Evolutionary conservation across 768 basidiomycete genomes (phyloP).

Genomic region (Fomitopsis pulvina): DNA sequence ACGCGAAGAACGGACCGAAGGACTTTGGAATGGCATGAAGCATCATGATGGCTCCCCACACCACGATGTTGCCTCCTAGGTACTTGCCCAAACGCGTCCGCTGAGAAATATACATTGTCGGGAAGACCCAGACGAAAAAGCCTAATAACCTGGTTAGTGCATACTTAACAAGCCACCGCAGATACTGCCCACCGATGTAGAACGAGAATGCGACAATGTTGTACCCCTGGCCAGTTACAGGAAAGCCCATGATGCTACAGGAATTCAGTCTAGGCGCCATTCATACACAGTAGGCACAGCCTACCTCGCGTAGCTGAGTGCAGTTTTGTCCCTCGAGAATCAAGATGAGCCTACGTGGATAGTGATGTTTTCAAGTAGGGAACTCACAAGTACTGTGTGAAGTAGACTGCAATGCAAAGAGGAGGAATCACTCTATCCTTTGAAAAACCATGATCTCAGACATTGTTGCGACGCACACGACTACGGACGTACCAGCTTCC

Average conservation of each 20-base stretch:
- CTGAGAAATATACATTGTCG: conserved; percentile 60
- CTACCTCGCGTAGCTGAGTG: conserved; percentile 61
- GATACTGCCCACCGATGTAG: conserved; percentile 52
- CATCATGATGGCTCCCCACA: conserved; percentile 58
- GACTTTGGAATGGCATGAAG: conserved; percentile 49
- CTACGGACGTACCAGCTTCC: conserved; percentile 43
- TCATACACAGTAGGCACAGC: neutral
- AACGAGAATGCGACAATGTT: conserved; percentile 64
- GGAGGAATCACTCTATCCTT: conserved; percentile 50
- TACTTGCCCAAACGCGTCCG: conserved; percentile 55
- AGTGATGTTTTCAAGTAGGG: neutral
- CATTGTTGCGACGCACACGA: neutral
- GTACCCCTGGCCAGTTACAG: conserved; percentile 56
- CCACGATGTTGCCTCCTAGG: conserved; percentile 51
- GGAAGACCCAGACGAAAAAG: conserved; percentile 58
- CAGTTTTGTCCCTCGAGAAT: conserved; percentile 53
- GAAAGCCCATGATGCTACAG: conserved; percentile 56
- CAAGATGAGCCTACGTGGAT: neutral
- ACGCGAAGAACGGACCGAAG: conserved; percentile 56
- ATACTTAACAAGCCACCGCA: neutral
- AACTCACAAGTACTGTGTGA: conserved; percentile 56
- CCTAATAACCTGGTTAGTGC: conserved; percentile 33
- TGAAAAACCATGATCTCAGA: neutral
- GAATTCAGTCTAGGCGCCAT: neutral
- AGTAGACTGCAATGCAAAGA: conserved; percentile 58